Conservation (phyloP, 148 eudicot genomes). For the Rhododendron molle region DNA sequence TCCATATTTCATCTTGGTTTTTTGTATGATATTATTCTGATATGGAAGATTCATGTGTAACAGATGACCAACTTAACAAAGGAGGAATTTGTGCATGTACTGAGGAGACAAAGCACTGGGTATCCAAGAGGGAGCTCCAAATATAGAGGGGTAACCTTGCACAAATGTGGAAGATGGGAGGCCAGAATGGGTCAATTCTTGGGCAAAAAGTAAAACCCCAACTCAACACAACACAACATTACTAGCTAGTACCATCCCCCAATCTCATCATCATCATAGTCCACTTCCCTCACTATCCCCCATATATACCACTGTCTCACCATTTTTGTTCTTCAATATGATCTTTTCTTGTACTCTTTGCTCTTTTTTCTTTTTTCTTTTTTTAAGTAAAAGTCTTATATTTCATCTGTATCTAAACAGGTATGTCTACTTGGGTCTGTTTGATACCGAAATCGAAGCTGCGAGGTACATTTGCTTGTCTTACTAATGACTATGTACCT, state of each 20-base stretch:
- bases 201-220: conserved; percentile 72
- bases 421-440: conserved; percentile 94
- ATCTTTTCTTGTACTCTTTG: not conserved
- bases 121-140: conserved; percentile 96
- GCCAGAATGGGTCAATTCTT: conserved; percentile 99
- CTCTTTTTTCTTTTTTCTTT: not conserved
- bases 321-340: not conserved
- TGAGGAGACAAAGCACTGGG: conserved; percentile 92
- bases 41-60: not conserved
- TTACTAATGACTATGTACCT: not conserved
- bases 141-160: conserved; percentile 94
- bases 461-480: conserved; percentile 52
- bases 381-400: not conserved
- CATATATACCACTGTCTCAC: not conserved
- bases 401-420: conserved; percentile 29
- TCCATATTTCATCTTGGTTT: not conserved
- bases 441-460: conserved; percentile 93
- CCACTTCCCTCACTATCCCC: not conserved
- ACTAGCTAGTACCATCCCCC: not conserved
- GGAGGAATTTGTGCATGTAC: conserved; percentile 96
- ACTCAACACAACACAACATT: not conserved
- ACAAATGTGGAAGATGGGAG: conserved; percentile 99
- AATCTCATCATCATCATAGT: not conserved
- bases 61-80: conserved; percentile 92
- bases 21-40: not conserved